Evolutionary conservation across 768 basidiomycete genomes (phyloP), one percentile per base, ranked within the genome.

Genomic region (Boletus rubescentipes): DNA sequence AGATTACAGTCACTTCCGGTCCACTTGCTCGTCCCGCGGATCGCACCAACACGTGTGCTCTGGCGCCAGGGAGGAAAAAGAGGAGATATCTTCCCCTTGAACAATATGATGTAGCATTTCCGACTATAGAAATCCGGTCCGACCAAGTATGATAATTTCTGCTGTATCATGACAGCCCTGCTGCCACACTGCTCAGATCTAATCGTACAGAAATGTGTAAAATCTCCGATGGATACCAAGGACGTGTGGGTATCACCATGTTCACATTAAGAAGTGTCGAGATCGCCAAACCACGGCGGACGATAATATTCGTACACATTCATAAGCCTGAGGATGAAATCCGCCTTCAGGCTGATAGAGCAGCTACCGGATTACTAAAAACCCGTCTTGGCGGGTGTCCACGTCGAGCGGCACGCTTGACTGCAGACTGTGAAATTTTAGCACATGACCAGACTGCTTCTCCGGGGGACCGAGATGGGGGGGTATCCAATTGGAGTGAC

Each of bases 371-470:
- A 16, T 46, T 40, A 34, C 66, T 66, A 30, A 67, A 58, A 38
- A 67, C 51, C 30, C 65, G 67, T 45, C 58, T 55, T 53, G 57
- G 53, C 3, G 50, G 4, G 18, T 58, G 49, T 9, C 61, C 55
- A n/a, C 58, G 55, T 55, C 68, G 68, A 53, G 68, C 58, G 40
- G 66, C 56, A n/a, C 58, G 64, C 45, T 69, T 69, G 8, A 37
- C 15, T 32, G 53, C 20, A 34, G 68, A 69, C 23, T 51, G 68
- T 0, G 68, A 59, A 12, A 69, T 69, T 45, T 72, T 69, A 31
- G 68, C 68, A 60, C 68, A 69, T 32, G 68, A 68, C 68, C 68
- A 69, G 30, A 68, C 26, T 31, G 9, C 35, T 21, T 60, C 55
- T 48, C 46, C 57, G 5, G 58, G 35, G 6, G 51, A 43, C 9